These are phyloP conservation scores for Allomyces arbusculus DNA, from an alignment of 192 early-diverging fungal genomes.

Conservation along the genomic window DNA sequence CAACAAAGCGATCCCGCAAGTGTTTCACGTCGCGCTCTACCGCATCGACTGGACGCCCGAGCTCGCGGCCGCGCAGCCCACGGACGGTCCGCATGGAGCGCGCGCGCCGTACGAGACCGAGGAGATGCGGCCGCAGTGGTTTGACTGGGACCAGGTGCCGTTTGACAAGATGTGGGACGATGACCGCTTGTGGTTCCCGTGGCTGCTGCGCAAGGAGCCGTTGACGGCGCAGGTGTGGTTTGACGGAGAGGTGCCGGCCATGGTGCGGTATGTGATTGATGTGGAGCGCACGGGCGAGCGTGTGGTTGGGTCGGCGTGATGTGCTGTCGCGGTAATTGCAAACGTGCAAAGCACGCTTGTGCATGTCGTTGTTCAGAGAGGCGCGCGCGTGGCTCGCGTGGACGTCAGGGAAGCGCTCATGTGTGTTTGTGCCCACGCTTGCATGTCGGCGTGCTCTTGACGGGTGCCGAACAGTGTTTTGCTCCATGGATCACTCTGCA, in stretches of 20 bases:
- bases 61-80: neutral
- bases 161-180: conserved; percentile 54
- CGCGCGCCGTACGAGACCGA: conserved; percentile 17
- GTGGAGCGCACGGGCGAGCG: too few relatives aligned
- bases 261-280: too few relatives aligned
- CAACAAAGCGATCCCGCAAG: neutral
- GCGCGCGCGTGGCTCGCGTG: too few relatives aligned
- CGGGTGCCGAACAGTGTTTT: too few relatives aligned
- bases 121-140: conserved; percentile 63
- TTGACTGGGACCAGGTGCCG: conserved; percentile 26
- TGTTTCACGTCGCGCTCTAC: neutral
- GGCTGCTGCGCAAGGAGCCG: conserved; percentile 13
- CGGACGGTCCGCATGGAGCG: neutral
- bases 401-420: too few relatives aligned
- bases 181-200: conserved; percentile 42
- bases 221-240: conserved; percentile 14
- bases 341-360: too few relatives aligned
- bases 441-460: too few relatives aligned
- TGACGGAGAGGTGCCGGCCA: neutral
- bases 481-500: too few relatives aligned
- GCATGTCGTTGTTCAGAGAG: too few relatives aligned
- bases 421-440: too few relatives aligned
- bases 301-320: too few relatives aligned
- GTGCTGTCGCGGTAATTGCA: too few relatives aligned
- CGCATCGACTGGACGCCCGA: neutral